Evolutionary conservation across 2,329 filamentous ascomycete species (phyloP).

Genomic region (Colletotrichum eremochloae): DNA sequence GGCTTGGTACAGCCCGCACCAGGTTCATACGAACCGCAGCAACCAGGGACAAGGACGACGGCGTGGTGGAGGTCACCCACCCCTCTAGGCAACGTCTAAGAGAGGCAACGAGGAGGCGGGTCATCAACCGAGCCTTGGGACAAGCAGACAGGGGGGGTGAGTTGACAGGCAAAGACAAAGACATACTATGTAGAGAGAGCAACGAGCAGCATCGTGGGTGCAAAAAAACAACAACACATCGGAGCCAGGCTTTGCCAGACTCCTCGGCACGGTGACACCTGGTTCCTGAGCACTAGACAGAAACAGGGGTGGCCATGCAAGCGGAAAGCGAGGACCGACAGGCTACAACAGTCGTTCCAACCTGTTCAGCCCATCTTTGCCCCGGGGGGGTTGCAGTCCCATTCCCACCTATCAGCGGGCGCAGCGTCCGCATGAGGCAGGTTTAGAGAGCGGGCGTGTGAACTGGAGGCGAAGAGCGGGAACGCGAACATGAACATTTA

Average conservation of each 20-base stretch:
- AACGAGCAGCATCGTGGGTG: conserved; percentile 10
- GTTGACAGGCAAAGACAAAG: background rate
- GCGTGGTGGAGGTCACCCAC: conserved; percentile 27
- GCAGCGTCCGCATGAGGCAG: conserved; percentile 49
- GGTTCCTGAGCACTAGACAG: conserved; percentile 41
- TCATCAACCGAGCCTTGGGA: conserved; percentile 29
- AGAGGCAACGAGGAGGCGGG: conserved; percentile 24
- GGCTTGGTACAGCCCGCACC: conserved; percentile 8
- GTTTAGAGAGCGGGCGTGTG: conserved; percentile 39
- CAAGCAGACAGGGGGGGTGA: conserved; percentile 24
- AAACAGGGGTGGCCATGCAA: conserved; percentile 22
- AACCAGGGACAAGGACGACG: conserved; percentile 12
- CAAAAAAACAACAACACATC: conserved; percentile 11
- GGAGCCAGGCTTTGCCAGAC: conserved; percentile 8
- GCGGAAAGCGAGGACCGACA: conserved; percentile 18
- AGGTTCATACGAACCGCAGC: conserved; percentile 37
- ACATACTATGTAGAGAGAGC: background rate
- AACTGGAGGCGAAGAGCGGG: conserved; percentile 36
- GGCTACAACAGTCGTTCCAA: conserved; percentile 20
- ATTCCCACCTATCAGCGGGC: conserved; percentile 48
- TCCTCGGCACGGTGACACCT: conserved; percentile 33
- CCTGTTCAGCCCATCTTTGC: conserved; percentile 33
- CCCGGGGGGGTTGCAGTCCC: conserved; percentile 36
- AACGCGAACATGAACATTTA: conserved; percentile 35
- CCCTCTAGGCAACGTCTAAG: conserved; percentile 26